Evolutionary conservation across 2,329 filamentous ascomycete genomes (phyloP), one percentile per base, ranked within the genome.

Genomic region (Blumeria hordei): DNA sequence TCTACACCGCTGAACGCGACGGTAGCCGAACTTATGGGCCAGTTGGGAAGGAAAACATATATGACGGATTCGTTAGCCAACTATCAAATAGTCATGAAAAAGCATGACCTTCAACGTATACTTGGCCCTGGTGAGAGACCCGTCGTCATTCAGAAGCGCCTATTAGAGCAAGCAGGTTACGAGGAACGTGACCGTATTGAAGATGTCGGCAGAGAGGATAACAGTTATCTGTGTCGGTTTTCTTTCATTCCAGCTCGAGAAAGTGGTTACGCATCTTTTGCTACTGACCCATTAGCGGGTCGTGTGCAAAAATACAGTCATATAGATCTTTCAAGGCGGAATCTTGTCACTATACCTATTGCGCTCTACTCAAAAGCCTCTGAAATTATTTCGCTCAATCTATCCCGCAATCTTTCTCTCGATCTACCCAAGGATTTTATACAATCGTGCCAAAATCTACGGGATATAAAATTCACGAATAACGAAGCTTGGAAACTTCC

Each of bases 341-440:
- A 94, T 64, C 75, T 98, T 51, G 81, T 94, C 63, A 94, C 90
- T 7, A 96, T 98, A 55, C 92, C 92, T 3, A 94, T 98, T 61
- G 83, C 83, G 0, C 77, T 98, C 10, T 96, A 96, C 68, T 85
- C 86, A 58, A 93, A 88, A 66, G 85, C 90, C 0, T 74, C 78
- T 10, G 92, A 98, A 64, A 96, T 98, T 61, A 90, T 94, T 55
- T 93, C 88, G 0, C 75, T 98, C 41, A 96, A 98, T 64, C 72
- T 98, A 9, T 96, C 92, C 0, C 79, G 86, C 39, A 98, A 98
- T 62, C 71, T 96, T 47, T 92, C 88, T 0, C 74, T 98, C 33
- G 87, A 95, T 62, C 81, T 98, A 12, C 92, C 92, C 0, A 87
- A 88, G 64, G 92, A 98, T 67, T 98, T 98, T 65, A 88, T 98